A percentile compares a stretch with the other conserved stretches of the same genome.
These are phyloP conservation scores for Fusarium tuaranense DNA, from an alignment of 2,329 filamentous ascomycete species.

Conservation along the genomic window DNA sequence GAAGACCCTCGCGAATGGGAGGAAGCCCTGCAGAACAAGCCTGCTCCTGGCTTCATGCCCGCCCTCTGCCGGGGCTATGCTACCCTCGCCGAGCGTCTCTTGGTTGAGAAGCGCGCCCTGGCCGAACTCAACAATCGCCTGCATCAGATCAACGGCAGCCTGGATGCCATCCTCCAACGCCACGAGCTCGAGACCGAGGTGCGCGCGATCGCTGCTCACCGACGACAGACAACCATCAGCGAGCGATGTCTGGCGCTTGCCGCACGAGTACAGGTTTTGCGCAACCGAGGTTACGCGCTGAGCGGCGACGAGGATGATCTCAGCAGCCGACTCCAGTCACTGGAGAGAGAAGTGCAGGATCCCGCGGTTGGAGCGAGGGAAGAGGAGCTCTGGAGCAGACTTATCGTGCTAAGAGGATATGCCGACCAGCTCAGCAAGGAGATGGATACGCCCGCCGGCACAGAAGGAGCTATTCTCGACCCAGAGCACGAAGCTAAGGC, in stretches of 20 bases:
- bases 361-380: conserved; percentile 80
- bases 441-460: conserved; percentile 73
- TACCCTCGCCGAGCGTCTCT: conserved; percentile 77
- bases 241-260: conserved; percentile 81
- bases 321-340: conserved; percentile 74
- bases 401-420: conserved; percentile 80
- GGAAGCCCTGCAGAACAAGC: conserved; percentile 83
- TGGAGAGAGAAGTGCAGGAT: conserved; percentile 79
- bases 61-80: conserved; percentile 81
- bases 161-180: conserved; percentile 78
- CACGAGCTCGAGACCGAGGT: conserved; percentile 84
- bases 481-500: conserved; percentile 78
- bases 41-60: conserved; percentile 80
- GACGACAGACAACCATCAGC: conserved; percentile 78
- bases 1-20: conserved; percentile 87
- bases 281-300: conserved; percentile 84
- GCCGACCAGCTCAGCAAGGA: conserved; percentile 79
- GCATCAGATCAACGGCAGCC: conserved; percentile 82
- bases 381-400: conserved; percentile 87
- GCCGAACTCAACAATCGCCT: conserved; percentile 77
- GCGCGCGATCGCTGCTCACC: conserved; percentile 76
- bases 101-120: conserved; percentile 77
- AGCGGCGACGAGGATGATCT: conserved; percentile 84
- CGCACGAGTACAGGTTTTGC: conserved; percentile 82
- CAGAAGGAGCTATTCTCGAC: conserved; percentile 69